Conservation (phyloP, 345 rosid genomes). For the Combretum micranthum region DNA sequence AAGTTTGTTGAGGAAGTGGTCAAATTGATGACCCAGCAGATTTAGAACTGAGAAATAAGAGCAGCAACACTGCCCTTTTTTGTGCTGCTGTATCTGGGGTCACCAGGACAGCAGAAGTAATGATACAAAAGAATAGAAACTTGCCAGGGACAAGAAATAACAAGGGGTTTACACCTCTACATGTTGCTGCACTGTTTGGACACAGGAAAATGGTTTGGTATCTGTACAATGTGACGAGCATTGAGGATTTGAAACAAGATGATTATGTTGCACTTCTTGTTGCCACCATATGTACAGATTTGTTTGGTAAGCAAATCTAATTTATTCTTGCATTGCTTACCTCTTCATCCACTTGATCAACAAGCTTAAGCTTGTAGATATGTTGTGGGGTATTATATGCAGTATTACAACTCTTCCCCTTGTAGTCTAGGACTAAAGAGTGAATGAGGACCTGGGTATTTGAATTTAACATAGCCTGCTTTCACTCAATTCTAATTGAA, state of each 20-base stretch:
- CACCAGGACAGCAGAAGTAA: conserved; percentile 21
- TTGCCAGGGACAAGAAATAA: no score
- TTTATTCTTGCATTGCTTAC: neutral
- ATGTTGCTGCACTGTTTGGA: no score
- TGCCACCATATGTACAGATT: conserved; percentile 18
- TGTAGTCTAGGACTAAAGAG: no score
- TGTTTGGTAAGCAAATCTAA: conserved; percentile 18
- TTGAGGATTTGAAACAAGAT: conserved; percentile 16
- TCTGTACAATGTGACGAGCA: conserved; percentile 18
- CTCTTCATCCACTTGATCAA: no score
- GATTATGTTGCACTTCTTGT: no score
- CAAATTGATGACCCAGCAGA: conserved; percentile 1
- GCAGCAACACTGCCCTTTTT: conserved; percentile 16
- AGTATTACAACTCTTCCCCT: no score
- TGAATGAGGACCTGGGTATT: no score
- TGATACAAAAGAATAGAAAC: conserved; percentile 29
- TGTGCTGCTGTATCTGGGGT: conserved; percentile 32
- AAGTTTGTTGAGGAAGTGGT: conserved; percentile 29
- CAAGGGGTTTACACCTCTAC: no score
- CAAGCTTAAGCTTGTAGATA: no score
- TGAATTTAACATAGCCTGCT: no score
- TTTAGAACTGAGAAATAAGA: conserved; percentile 8
- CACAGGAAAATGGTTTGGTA: conserved; percentile 32
- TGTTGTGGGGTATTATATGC: no score
- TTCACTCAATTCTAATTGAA: no score